Evolutionary conservation across 306 rosid species (phyloP).

Genomic region (Pachyrhizus erosus): DNA sequence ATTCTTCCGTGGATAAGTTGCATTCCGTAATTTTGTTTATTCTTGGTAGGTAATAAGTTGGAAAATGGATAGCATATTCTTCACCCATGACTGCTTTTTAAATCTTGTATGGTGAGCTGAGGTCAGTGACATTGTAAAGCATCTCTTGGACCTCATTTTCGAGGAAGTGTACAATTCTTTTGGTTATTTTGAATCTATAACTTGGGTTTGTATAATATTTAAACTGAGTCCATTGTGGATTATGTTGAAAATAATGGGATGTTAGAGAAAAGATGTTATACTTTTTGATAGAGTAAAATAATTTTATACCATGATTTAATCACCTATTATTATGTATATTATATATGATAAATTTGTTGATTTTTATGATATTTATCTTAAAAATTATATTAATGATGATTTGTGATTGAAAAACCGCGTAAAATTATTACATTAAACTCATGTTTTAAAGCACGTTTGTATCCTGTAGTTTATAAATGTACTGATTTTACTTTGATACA

Average conservation of each 20-base stretch:
- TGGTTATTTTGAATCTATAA: constrained; percentile 24
- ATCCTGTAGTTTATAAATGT: background rate
- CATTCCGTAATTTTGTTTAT: constrained; percentile 38
- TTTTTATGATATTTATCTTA: too few species aligned
- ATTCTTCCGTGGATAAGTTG: constrained; percentile 27
- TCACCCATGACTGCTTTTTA: background rate
- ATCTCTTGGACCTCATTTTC: constrained; percentile 29
- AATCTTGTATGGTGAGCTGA: background rate
- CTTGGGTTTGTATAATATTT: background rate
- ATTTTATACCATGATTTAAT: too few species aligned
- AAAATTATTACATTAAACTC: too few species aligned
- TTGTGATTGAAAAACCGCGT: too few species aligned
- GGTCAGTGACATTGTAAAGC: constrained; percentile 3
- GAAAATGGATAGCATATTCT: constrained; percentile 27
- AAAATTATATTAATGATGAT: too few species aligned
- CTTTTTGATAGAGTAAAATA: too few species aligned
- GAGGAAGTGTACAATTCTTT: background rate
- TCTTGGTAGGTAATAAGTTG: constrained; percentile 13
- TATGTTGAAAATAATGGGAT: constrained; percentile 11
- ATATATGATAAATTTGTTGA: too few species aligned
- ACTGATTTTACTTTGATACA: constrained; percentile 2
- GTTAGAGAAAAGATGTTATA: too few species aligned
- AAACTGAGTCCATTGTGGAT: background rate
- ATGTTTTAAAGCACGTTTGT: constrained; percentile 8
- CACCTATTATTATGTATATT: too few species aligned